A percentile compares a stretch with the other conserved stretches of the same genome.
Evolutionary conservation across 768 basidiomycete genomes (phyloP).

Genomic region (Tulasnella sp.): DNA sequence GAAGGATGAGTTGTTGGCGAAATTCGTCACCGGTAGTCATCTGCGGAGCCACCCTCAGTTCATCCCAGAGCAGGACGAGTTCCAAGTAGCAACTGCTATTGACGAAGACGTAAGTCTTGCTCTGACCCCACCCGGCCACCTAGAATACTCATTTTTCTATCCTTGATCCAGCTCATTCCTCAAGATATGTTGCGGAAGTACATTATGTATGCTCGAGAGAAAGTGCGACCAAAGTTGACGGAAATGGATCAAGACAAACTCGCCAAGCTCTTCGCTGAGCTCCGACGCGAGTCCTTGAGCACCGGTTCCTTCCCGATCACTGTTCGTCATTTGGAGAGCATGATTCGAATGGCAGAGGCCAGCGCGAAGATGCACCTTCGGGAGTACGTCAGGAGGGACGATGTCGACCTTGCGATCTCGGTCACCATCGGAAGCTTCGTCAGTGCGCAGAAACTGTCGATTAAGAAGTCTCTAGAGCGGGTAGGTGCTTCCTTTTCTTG

Average conservation of each 20-base stretch:
- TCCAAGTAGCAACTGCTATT: conserved; percentile 81
- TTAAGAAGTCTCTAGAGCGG: conserved; percentile 95
- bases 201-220: conserved; percentile 97
- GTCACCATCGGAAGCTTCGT: conserved; percentile 95
- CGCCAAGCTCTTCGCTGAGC: conserved; percentile 86
- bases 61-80: conserved; percentile 79
- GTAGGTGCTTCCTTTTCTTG: conserved; percentile 40
- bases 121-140: no score
- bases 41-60: conserved; percentile 92
- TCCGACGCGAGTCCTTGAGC: conserved; percentile 91
- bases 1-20: conserved; percentile 90
- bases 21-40: conserved; percentile 98
- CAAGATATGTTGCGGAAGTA: conserved; percentile 96
- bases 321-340: conserved; percentile 94
- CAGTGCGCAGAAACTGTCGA: conserved; percentile 93
- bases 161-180: conserved; percentile 70
- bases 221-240: conserved; percentile 85
- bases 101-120: conserved; percentile 76
- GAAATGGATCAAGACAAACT: conserved; percentile 96
- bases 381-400: conserved; percentile 92
- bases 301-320: conserved; percentile 99
- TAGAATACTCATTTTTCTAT: not conserved
- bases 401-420: conserved; percentile 95
- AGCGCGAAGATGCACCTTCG: conserved; percentile 97
- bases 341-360: conserved; percentile 99